Percentiles rank a stretch among this genome's conserved stretches.
Evolutionary conservation across 1,139 yeast genomes (phyloP).

Genomic region (Yamadazyma spencermartinsiae): DNA sequence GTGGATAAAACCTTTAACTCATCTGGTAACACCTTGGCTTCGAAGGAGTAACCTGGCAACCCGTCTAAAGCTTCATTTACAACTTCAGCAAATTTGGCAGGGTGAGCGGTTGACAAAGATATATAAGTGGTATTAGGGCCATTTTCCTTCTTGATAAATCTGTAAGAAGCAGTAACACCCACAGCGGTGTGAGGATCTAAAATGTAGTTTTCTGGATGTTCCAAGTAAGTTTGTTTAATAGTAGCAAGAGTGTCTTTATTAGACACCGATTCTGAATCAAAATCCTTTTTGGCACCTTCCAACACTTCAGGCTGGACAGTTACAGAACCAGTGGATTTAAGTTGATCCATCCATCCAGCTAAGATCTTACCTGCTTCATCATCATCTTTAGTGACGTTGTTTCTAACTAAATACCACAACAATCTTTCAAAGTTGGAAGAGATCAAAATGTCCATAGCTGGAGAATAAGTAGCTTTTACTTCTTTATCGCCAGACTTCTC

Average conservation of each 20-base stretch:
- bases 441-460: constrained; percentile 97
- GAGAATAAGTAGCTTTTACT: constrained; percentile 89
- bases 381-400: constrained; percentile 57
- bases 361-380: constrained; percentile 74
- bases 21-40: constrained; percentile 82
- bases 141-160: constrained; percentile 52
- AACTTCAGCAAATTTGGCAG: constrained; percentile 96
- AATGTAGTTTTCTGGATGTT: constrained; percentile 68
- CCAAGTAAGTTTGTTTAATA: constrained; percentile 66
- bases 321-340: constrained; percentile 77
- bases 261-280: constrained; percentile 78
- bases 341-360: constrained; percentile 73
- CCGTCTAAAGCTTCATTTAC: constrained; percentile 76
- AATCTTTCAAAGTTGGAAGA: constrained; percentile 95
- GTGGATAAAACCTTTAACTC: constrained; percentile 74
- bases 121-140: constrained; percentile 51
- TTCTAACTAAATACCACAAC: constrained; percentile 89
- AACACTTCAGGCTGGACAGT: constrained; percentile 66
- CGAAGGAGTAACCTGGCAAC: constrained; percentile 77
- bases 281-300: constrained; percentile 63
- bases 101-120: constrained; percentile 95
- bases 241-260: constrained; percentile 76
- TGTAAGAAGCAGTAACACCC: constrained; percentile 78
- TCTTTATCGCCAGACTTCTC: constrained; percentile 58
- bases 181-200: constrained; percentile 97